These are phyloP conservation scores for Glomus cerebriforme DNA, from an alignment of 192 early-diverging fungal genomes.

Conservation along the genomic window DNA sequence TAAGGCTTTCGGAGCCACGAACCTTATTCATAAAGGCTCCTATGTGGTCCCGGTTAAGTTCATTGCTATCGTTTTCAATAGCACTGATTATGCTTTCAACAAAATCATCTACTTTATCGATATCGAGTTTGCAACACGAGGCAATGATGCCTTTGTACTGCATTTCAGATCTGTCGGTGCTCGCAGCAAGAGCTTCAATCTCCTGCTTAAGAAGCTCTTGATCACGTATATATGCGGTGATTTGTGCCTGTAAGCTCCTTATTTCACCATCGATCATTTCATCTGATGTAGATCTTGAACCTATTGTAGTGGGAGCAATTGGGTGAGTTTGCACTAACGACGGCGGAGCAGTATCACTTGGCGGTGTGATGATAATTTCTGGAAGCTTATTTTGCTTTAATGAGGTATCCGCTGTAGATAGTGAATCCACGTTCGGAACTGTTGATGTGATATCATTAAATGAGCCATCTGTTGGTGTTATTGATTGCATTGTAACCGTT, in stretches of 20 bases:
- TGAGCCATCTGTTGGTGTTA: not conserved
- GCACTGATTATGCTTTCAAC: constrained; percentile 74
- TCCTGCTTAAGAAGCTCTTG: constrained; percentile 58
- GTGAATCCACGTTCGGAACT: not conserved
- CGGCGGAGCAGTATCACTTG: not conserved
- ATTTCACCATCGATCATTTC: constrained; percentile 37
- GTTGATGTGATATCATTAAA: not conserved
- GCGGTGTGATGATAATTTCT: not conserved
- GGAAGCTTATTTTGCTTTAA: not conserved
- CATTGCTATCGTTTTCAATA: constrained; percentile 71
- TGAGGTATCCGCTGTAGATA: not conserved
- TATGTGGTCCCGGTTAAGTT: constrained; percentile 39
- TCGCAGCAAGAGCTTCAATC: constrained; percentile 51
- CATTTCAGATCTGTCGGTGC: constrained; percentile 67
- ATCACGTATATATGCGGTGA: constrained; percentile 43
- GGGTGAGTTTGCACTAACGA: not conserved
- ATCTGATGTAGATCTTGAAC: constrained; percentile 20
- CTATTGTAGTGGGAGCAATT: no score
- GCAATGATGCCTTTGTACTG: constrained; percentile 85
- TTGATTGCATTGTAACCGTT: not conserved
- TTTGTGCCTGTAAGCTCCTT: constrained; percentile 39
- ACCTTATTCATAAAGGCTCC: not conserved
- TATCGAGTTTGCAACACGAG: constrained; percentile 77
- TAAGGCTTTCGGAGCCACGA: not conserved
- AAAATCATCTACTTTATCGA: constrained; percentile 79